phyloP scores from a whole-genome alignment of 805 yeast genomes.

The Nakazawaea molendinolei region DNA sequence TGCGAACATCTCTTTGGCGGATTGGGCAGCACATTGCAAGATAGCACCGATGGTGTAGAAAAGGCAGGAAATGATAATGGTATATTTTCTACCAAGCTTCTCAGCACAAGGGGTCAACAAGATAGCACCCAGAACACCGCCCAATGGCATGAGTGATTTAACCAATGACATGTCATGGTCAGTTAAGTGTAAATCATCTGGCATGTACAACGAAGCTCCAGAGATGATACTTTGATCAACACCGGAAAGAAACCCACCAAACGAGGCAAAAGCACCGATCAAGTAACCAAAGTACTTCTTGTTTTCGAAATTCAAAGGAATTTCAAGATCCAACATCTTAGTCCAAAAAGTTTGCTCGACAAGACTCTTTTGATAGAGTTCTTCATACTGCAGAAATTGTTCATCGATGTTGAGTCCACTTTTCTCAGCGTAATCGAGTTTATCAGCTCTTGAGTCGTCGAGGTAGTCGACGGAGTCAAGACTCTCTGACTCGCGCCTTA shows the following conservation, averaged over 20 bases:
- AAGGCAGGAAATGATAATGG: slow-evolving; percentile 50
- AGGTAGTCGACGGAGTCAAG: slow-evolving; percentile 3
- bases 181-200: slow-evolving; percentile 31
- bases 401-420: slow-evolving; percentile 27
- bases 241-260: slow-evolving; percentile 62
- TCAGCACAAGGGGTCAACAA: slow-evolving; percentile 54
- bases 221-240: slow-evolving; percentile 61
- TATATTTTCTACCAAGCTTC: slow-evolving; percentile 45
- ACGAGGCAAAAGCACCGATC: slow-evolving; percentile 51
- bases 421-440: slow-evolving; percentile 3
- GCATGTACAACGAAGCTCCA: slow-evolving; percentile 54
- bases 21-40: slow-evolving; percentile 45
- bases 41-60: slow-evolving; percentile 58
- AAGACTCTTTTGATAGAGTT: slow-evolving; percentile 24
- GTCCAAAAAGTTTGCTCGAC: slow-evolving; percentile 29
- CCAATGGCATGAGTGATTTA: slow-evolving; percentile 59
- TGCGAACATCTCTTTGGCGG: slow-evolving; percentile 45
- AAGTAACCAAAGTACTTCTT: slow-evolving; percentile 39
- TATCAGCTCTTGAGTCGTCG: slow-evolving; percentile 5
- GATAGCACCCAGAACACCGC: slow-evolving; percentile 59
- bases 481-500: no score
- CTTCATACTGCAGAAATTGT: slow-evolving; percentile 29
- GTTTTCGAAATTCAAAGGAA: slow-evolving; percentile 35
- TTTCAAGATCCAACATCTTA: slow-evolving; percentile 29
- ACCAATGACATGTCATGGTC: slow-evolving; percentile 43